Evolutionary conservation across 495 filamentous ascomycete genomes (phyloP).

Genomic region (Aspergillus nidulans): DNA sequence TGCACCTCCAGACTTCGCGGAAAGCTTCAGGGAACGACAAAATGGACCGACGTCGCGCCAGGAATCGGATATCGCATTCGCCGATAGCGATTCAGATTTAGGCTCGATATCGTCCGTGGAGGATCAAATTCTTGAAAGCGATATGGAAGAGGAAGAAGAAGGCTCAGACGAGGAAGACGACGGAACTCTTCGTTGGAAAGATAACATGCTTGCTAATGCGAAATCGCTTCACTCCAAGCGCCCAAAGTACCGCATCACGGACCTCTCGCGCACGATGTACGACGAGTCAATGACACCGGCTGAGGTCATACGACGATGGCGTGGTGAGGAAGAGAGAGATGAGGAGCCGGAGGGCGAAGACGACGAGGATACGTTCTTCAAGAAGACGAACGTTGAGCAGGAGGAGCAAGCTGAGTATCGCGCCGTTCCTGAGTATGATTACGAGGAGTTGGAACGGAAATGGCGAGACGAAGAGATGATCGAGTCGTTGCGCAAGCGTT

Average conservation of each 20-base stretch:
- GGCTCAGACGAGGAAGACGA: conserved; percentile 46
- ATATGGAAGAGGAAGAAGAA: conserved; percentile 46
- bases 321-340: conserved; percentile 45
- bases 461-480: conserved; percentile 78
- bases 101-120: conserved; percentile 78
- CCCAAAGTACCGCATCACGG: conserved; percentile 65
- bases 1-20: conserved; percentile 39
- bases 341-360: conserved; percentile 48
- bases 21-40: conserved; percentile 41
- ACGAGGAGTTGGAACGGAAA: conserved; percentile 73
- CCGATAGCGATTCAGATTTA: conserved; percentile 92
- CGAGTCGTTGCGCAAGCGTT: conserved; percentile 66
- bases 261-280: conserved; percentile 84
- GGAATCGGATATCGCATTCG: conserved; percentile 74
- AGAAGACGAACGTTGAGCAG: conserved; percentile 61
- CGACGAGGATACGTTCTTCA: conserved; percentile 81
- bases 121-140: conserved; percentile 59
- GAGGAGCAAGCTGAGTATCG: conserved; percentile 69
- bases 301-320: conserved; percentile 75
- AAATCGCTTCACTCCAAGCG: conserved; percentile 63
- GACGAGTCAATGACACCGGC: conserved; percentile 70
- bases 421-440: conserved; percentile 71
- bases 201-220: conserved; percentile 74
- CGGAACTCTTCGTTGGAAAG: conserved; percentile 73
- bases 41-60: conserved; percentile 37